These are phyloP conservation scores for Cryphonectria carpinicola DNA, from an alignment of 2,329 filamentous ascomycete genomes.

Conservation along the genomic window DNA sequence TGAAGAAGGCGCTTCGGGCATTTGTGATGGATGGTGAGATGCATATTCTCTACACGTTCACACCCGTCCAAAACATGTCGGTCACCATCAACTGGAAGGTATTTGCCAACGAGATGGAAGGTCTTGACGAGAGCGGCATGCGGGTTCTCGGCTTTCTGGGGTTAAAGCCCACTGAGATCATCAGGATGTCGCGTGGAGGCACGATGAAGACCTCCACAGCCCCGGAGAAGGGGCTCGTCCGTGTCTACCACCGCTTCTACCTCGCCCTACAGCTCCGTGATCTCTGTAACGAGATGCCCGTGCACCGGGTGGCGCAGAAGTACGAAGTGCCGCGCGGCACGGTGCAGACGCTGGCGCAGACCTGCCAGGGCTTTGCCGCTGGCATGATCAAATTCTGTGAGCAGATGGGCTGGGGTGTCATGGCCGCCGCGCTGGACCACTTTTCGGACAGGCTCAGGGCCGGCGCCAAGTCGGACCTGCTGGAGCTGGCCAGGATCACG, in stretches of 20 bases:
- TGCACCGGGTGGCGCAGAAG: constrained; percentile 70
- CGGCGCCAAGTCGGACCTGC: constrained; percentile 70
- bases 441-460: constrained; percentile 75
- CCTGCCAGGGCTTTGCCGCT: constrained; percentile 77
- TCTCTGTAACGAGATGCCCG: constrained; percentile 75
- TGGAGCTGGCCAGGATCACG: constrained; percentile 72
- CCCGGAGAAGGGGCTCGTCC: constrained; percentile 62
- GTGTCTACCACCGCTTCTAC: constrained; percentile 74
- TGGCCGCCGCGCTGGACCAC: constrained; percentile 74
- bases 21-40: constrained; percentile 84
- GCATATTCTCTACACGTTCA: constrained; percentile 79
- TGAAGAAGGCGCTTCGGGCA: constrained; percentile 67
- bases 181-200: constrained; percentile 71
- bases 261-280: constrained; percentile 77
- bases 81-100: constrained; percentile 70
- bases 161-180: constrained; percentile 68
- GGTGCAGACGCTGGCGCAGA: constrained; percentile 74
- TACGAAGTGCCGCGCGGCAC: constrained; percentile 72
- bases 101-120: constrained; percentile 72
- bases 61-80: constrained; percentile 65
- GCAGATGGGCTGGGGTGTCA: constrained; percentile 74
- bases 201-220: constrained; percentile 64
- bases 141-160: constrained; percentile 71
- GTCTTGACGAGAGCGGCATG: constrained; percentile 71
- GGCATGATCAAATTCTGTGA: constrained; percentile 82